These are phyloP conservation scores for Fragaria ananassa DNA, from an alignment of 306 rosid genomes.

Conservation along the genomic window DNA sequence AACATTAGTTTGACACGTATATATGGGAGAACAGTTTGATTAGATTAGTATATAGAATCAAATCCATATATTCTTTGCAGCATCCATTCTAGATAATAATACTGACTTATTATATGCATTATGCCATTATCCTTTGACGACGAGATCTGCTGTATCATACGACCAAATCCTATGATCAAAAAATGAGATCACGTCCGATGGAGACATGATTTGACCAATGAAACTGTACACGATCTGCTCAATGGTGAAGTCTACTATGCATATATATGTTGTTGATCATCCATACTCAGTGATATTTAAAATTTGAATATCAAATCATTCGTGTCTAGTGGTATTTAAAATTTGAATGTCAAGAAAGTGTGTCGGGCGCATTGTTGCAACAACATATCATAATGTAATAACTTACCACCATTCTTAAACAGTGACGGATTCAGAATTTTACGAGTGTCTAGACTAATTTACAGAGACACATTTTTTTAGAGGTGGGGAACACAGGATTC, in stretches of 20 bases:
- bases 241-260: background rate
- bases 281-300: no score
- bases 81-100: background rate
- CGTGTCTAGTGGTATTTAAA: background rate
- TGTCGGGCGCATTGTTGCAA: no score
- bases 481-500: no score
- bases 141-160: background rate
- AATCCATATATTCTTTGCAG: background rate
- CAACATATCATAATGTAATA: no score
- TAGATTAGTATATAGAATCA: background rate
- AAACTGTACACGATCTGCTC: background rate
- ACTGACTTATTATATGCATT: background rate
- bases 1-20: no score
- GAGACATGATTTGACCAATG: background rate
- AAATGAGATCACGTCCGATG: background rate
- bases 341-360: no score
- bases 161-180: background rate
- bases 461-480: no score
- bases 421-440: no score
- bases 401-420: no score
- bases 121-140: background rate
- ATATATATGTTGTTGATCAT: background rate
- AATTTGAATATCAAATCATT: no score
- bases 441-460: no score
- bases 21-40: no score